phyloP scores from a whole-genome alignment of 345 rosid genomes.

The Boechera stricta region DNA sequence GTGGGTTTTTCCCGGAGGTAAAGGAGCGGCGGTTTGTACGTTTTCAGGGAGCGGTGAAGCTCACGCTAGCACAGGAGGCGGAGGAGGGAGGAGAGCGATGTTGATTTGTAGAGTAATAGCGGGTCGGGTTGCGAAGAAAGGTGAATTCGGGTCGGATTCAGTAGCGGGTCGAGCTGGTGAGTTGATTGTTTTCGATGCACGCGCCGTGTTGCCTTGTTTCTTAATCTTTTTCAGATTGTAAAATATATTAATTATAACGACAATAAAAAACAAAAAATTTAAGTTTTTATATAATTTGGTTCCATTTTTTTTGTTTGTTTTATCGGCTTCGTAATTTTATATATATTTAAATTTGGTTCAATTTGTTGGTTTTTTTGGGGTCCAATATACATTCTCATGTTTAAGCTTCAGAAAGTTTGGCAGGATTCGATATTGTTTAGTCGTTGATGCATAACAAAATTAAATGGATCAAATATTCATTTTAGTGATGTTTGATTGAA shows the following conservation, averaged over 20 bases:
- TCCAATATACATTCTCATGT: neutral
- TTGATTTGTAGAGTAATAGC: constrained; percentile 90
- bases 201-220: constrained; percentile 95
- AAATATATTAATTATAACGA: constrained; percentile 35
- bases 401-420: constrained; percentile 21
- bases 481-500: neutral
- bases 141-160: constrained; percentile 70
- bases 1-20: constrained; percentile 64
- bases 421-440: neutral
- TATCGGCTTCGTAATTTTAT: neutral
- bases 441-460: neutral
- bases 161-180: constrained; percentile 79
- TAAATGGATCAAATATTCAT: neutral
- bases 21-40: constrained; percentile 58
- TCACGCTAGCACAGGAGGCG: constrained; percentile 85
- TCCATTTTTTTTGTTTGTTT: neutral
- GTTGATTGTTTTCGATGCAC: constrained; percentile 78
- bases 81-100: constrained; percentile 90
- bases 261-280: neutral
- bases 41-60: constrained; percentile 82
- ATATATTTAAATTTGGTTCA: neutral
- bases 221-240: constrained; percentile 88
- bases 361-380: neutral
- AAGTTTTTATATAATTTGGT: neutral
- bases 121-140: constrained; percentile 76